Percentiles rank a stretch among this genome's conserved stretches.
These are phyloP conservation scores for Podaxis rugospora DNA, from an alignment of 768 basidiomycete species.

Conservation along the genomic window DNA sequence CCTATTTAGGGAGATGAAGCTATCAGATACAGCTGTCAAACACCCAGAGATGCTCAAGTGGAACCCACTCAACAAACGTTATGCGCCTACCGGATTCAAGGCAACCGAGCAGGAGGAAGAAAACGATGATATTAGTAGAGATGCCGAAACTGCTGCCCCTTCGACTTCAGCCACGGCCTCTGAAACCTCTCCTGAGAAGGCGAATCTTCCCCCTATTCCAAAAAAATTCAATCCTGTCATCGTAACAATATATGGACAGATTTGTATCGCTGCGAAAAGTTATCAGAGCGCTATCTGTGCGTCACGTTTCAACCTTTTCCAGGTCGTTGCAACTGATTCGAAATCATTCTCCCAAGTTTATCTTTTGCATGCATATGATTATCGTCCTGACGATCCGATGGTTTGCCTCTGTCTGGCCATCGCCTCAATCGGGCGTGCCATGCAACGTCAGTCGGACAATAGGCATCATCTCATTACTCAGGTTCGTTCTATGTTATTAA, in stretches of 20 bases:
- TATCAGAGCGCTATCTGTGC: slow-evolving; percentile 89
- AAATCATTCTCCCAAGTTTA: slow-evolving; percentile 54
- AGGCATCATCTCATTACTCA: slow-evolving; percentile 85
- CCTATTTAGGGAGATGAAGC: slow-evolving; percentile 72
- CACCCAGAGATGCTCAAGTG: slow-evolving; percentile 58
- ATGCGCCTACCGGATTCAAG: slow-evolving; percentile 37
- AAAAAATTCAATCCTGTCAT: slow-evolving; percentile 69
- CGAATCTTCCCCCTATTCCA: slow-evolving; percentile 38
- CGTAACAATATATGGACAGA: slow-evolving; percentile 75
- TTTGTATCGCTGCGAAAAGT: slow-evolving; percentile 79
- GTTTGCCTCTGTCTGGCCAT: slow-evolving; percentile 80
- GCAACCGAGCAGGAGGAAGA: slow-evolving; percentile 31
- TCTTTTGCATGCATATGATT: slow-evolving; percentile 82
- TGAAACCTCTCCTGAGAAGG: slow-evolving; percentile 9
- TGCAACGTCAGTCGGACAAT: slow-evolving; percentile 94
- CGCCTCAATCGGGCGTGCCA: slow-evolving; percentile 83
- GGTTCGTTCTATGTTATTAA: slow-evolving; percentile 18
- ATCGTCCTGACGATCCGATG: slow-evolving; percentile 79
- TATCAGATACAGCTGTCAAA: slow-evolving; percentile 61
- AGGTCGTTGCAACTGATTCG: background rate
- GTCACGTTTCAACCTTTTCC: slow-evolving; percentile 23
- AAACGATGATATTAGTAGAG: slow-evolving; percentile 27
- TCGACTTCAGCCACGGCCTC: slow-evolving; percentile 6
- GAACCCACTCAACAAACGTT: slow-evolving; percentile 57
- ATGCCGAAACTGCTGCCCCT: slow-evolving; percentile 17